Evolutionary conservation across 2,329 filamentous ascomycete species (phyloP), one percentile per base, ranked within the genome.

Genomic region (Fusarium odoratissimum): DNA sequence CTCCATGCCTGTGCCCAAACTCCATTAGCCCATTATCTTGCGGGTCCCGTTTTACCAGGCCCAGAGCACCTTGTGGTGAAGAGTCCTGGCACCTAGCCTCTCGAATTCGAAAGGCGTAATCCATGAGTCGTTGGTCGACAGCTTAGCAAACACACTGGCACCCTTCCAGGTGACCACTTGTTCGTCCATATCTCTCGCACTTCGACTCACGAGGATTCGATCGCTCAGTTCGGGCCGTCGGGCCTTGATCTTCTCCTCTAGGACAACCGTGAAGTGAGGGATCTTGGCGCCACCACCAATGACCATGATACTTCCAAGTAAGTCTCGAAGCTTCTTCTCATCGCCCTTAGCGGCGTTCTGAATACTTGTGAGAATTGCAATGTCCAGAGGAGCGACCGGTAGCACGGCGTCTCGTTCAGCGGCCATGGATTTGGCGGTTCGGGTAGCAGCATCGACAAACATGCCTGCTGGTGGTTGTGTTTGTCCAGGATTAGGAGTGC

Each of bases 161-260:
- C 96, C 96, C 87, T 99, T 99, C 96, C 96, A 99, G 13, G 92
- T 91, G 59, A 98, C 93, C n/a, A 98, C 95, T 83, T 98, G 95
- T 67, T 96, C 94, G 82, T 99, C 96, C 85, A 99, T 92, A 77
- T 99, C 96, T 77, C 95, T 88, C 1, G 96, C 96, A 87, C 87
- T 96, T 68, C 87, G 85, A 69, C 89, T 90, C 58, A 91, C 90
- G 30, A 91, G 82, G 69, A 91, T 90, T 67, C 86, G 85, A 37
- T 91, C 90, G 25, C 82, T 82, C 48, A 92, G 82, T 72, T 91
- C 90, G 8, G 89, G 89, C 46, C 89, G 83, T 55, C 91, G 86
- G 69, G 88, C 87, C 77, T 94, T 91, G 56, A 98, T 87, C 76
- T 91, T 89, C 78, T 95, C 92, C 83, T 99, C 96, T 5, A 99